Conservation (phyloP, 768 basidiomycete species). For the Flagelloscypha sp. region DNA sequence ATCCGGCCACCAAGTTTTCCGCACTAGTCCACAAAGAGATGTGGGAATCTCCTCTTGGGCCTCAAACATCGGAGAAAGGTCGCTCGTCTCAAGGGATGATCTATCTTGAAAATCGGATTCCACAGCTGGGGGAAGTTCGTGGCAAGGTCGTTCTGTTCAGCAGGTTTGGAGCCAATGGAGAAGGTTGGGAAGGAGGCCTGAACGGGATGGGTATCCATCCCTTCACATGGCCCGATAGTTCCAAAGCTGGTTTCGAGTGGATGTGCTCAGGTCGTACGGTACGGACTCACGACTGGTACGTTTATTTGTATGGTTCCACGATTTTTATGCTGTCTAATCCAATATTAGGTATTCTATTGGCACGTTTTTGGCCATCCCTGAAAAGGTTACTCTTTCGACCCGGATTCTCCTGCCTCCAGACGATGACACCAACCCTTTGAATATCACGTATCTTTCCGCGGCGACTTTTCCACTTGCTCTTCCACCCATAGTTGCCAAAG, state of each 20-base stretch:
- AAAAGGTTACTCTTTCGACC: conserved; percentile 61
- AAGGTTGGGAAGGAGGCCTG: conserved; percentile 58
- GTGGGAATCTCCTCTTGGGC: conserved; percentile 39
- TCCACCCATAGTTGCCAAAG: conserved; percentile 69
- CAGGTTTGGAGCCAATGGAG: conserved; percentile 67
- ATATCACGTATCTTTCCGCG: conserved; percentile 78
- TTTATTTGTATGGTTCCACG: conserved; percentile 5
- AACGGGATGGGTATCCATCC: conserved; percentile 86
- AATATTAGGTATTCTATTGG: conserved; percentile 65
- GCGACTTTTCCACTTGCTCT: conserved; percentile 73
- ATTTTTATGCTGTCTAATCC: not conserved
- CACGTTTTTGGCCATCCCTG: conserved; percentile 74
- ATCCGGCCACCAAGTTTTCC: conserved; percentile 48
- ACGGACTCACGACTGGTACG: conserved; percentile 78
- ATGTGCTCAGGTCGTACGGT: conserved; percentile 61
- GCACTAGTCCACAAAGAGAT: conserved; percentile 60
- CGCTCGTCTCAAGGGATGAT: conserved; percentile 58
- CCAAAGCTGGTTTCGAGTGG: conserved; percentile 70
- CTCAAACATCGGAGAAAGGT: conserved; percentile 10
- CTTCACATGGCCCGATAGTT: conserved; percentile 75
- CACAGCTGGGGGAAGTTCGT: conserved; percentile 73
- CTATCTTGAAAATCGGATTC: conserved; percentile 78
- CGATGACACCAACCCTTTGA: conserved; percentile 42
- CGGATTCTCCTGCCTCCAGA: conserved; percentile 38
- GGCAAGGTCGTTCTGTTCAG: conserved; percentile 83